Evolutionary conservation across 257 asterid genomes (phyloP), one percentile per base, ranked within the genome.

Genomic region (Nicotiana undulata): DNA sequence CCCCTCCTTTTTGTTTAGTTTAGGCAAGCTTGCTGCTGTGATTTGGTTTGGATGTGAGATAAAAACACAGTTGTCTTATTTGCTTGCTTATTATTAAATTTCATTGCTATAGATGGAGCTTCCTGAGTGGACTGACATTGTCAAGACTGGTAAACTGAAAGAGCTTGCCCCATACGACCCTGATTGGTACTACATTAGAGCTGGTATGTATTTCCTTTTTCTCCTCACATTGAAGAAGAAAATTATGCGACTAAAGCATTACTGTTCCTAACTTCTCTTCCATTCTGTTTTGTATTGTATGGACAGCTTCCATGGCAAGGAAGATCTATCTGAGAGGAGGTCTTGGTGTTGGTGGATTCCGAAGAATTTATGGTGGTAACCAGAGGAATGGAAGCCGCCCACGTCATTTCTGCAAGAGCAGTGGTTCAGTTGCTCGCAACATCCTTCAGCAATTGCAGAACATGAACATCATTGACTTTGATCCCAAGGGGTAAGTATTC

Each of bases 101-200:
- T 58, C 8, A n/a, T 58, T 12, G 13, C 6, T 13, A 59, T 49
- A 94, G 98, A 89, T 94, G 87, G 98, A 93, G 93, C 97, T 94
- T 34, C 98, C 98, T 0, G 93, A 89, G 81, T 94, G 98, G 98
- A 93, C 97, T 32, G 98, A 94, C 81, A 90, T 94, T 13, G 98
- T 93, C 86, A 94, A 94, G 86, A 94, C 97, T 5, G 98, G 94
- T 44, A 93, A 85, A 59, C 88, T 90, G 81, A 94, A 94, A 80
- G 98, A 93, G 80, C 98, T 93, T 80, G 98, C 98, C 12, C 98
- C 98, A 0, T 94, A 94, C 63, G 98, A 94, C 83, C 93, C 97
- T 8, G 98, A 94, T 85, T 94, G 98, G 98, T 94, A 93, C 89
- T 94, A 90, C 84, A 90, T 93, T 68, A 86, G 98, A 84, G 98